Evolutionary conservation across 352 stramenopile species (phyloP).

Genomic region (Saprolegnia diclina): DNA sequence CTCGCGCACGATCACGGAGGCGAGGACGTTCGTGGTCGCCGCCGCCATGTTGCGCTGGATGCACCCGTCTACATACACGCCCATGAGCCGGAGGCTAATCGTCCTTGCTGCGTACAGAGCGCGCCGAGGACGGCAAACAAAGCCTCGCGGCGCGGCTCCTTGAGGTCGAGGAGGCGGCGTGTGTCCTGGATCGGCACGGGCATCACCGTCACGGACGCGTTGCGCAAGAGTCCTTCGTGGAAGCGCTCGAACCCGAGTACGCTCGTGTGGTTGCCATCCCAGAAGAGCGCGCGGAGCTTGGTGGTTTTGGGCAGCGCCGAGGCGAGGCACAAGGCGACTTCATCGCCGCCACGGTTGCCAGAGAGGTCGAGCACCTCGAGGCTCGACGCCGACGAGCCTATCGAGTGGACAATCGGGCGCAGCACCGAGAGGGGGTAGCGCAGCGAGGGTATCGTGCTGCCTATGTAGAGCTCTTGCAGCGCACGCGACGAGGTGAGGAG

Average conservation of each 20-base stretch:
- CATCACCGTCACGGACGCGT: slow-evolving; percentile 59
- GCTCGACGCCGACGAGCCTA: slow-evolving; percentile 33
- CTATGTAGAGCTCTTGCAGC: slow-evolving; percentile 54
- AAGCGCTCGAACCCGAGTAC: slow-evolving; percentile 62
- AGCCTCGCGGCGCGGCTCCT: slow-evolving; percentile 11
- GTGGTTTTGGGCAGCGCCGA: slow-evolving; percentile 47
- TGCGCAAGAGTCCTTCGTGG: slow-evolving; percentile 52
- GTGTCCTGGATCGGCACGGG: slow-evolving; percentile 77
- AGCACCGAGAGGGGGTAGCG: slow-evolving; percentile 56
- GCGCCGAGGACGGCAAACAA: slow-evolving; percentile 18
- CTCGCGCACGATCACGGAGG: neutral
- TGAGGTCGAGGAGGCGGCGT: slow-evolving; percentile 31
- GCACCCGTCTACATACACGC: neutral
- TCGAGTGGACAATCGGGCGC: slow-evolving; percentile 39
- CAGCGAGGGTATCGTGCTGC: slow-evolving; percentile 31
- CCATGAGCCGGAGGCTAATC: neutral
- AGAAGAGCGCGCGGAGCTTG: slow-evolving; percentile 59
- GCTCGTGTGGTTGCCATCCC: slow-evolving; percentile 70
- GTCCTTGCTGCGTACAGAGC: neutral
- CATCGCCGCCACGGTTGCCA: slow-evolving; percentile 66
- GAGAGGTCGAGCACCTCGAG: slow-evolving; percentile 68
- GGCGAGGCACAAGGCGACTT: slow-evolving; percentile 43
- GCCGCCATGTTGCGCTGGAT: slow-evolving; percentile 20
- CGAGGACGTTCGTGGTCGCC: neutral
- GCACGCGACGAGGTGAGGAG: slow-evolving; percentile 39